Base-by-base conservation (phyloP, 495 filamentous ascomycete genomes). In the Penicillium paradoxum region DNA sequence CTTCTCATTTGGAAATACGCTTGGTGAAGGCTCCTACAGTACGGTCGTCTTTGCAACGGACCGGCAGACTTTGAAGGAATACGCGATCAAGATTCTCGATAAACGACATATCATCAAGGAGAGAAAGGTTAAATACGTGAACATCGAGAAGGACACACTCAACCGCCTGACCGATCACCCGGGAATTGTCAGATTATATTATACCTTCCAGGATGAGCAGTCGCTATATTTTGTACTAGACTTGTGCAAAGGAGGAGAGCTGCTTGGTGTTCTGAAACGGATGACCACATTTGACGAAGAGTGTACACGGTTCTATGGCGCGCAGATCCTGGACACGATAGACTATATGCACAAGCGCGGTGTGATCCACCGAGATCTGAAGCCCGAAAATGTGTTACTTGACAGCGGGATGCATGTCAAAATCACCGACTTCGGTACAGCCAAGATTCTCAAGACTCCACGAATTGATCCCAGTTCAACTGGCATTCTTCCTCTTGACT, bases 91-190 rank as follows among this genome's bases (percentile, higher is more conserved):
- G 66, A 92, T 99, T 22, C 78, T 99, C 36, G 93, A 97, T 71
- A 99, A 99, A 73, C 85, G 90, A 57, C 95, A 99, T 70, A 99
- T 99, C 61, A 97, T 99, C 77, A 97, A 97, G 74, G 95, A 99
- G 73, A 96, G 92, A 70, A 99, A 99, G 77, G 95, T 99, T 57
- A 99, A 99, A 76, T 99, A 99, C 67, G 95, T 99, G 65, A 97
- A 97, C 69, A 97, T 99, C 57, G 95, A 99, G 73, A 97, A 96
- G 73, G 91, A 99, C 70, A 96, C 95, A 9, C 78, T 99, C 30
- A 99, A 99, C 64, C 85, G 91, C 53, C 74, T 99, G 46, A 96
- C 90, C 14, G 93, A 97, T 45, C 95, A 99, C 63, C 95, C 95
- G 8, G 95, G 95, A 10, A 90, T 99, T 58, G 91, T 99, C 46